Base-by-base conservation (phyloP, 176 grass and related monocot species). In the Aegilops tauschii region DNA sequence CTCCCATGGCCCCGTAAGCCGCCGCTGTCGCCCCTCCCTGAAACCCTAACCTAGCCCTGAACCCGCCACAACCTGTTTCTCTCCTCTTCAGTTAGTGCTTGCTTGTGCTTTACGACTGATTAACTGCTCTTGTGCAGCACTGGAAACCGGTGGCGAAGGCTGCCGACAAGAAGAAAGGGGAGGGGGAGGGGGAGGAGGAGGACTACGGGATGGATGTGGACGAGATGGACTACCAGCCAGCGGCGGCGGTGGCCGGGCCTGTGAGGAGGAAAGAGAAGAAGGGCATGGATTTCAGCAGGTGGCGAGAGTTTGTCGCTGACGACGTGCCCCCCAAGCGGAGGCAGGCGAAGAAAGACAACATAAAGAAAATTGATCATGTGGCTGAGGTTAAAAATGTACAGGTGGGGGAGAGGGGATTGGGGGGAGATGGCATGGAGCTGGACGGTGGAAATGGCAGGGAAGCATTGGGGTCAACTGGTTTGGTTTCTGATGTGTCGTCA, bases 181-280 rank as follows among this genome's bases (percentile, higher is more conserved):
- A 5, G 11, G 79, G 4, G 8, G 23, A 25, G 23, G 23, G 5
- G 11, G 73, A 65, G 42, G 90, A 85, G 20, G 87, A 90, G 34
- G 89, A 79, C 1, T 83, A 90, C 61, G 89, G 87, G 42, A 88
- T 90, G 79, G 93, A 93, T 58, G 44, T 56, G 79, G 88, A 98
- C 61, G 90, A 85, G 17, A 85, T 32, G 23, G 88, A 94, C 77
- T 96, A 93, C 80, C 78, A 75, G 17, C 65, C 72, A 0, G 66
- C 78, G 0, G 91, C 90, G 0, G 36, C 49, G 0, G 65, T 74
- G 18, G 93, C 90, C 1, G 86, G 81, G 1, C 97, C 94, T 4
- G 76, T 98, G 9, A 78, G 67, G 83, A 91, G 88, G 85, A 98
- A 96, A 88, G 90, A 94, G 90, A 98, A 88, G 88, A 94, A 96